Evolutionary conservation across 2,329 filamentous ascomycete genomes (phyloP).

Genomic region (Neonectria sp.): DNA sequence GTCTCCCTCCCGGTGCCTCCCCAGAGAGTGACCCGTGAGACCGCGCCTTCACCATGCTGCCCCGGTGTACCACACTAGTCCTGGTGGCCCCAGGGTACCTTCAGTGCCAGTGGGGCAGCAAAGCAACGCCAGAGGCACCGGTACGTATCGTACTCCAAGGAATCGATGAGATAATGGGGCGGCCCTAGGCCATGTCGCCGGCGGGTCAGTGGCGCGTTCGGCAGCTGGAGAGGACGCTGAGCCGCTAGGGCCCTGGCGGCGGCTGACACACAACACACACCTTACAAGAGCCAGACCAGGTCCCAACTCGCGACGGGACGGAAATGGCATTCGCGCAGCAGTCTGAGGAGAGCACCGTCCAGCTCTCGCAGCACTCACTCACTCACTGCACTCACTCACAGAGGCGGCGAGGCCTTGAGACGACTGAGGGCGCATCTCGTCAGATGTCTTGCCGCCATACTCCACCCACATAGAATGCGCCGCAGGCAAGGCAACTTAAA

Average conservation of each 20-base stretch:
- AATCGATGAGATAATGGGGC: constrained; percentile 46
- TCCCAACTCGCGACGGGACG: not conserved
- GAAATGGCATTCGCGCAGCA: not conserved
- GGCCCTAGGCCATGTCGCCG: constrained; percentile 34
- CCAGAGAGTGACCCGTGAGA: constrained; percentile 35
- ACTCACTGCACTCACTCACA: not conserved
- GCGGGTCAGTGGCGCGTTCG: constrained; percentile 46
- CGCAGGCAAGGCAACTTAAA: not conserved
- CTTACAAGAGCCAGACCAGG: constrained; percentile 1
- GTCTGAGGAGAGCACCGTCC: not conserved
- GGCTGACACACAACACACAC: constrained; percentile 33
- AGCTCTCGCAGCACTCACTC: not conserved
- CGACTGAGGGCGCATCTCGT: not conserved
- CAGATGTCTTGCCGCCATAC: constrained; percentile 1
- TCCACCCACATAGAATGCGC: not conserved
- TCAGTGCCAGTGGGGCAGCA: constrained; percentile 15
- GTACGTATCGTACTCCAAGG: constrained; percentile 38
- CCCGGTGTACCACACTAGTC: constrained; percentile 30
- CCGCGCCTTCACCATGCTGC: constrained; percentile 28
- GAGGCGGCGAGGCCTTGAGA: constrained; percentile 28
- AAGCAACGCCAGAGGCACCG: constrained; percentile 18
- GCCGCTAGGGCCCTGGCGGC: constrained; percentile 36
- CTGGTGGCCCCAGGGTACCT: constrained; percentile 16
- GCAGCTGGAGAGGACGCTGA: constrained; percentile 43
- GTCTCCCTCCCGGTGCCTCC: constrained; percentile 33